phyloP scores from a whole-genome alignment of 2,329 filamentous ascomycete genomes.

The Bipolaris oryzae region DNA sequence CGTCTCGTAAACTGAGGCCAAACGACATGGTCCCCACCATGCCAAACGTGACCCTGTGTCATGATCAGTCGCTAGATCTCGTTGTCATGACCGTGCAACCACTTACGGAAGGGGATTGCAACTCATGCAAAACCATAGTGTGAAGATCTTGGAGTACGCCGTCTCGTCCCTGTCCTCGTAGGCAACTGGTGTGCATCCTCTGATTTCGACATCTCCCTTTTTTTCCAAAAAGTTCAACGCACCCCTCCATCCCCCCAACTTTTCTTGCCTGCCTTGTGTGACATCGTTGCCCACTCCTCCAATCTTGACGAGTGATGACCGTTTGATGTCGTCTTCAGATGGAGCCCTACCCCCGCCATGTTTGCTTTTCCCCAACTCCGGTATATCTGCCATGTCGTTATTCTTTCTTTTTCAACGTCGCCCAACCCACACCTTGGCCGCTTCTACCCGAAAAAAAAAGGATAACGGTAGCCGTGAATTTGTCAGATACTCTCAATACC shows the following conservation, averaged over 20 bases:
- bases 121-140: constrained; percentile 65
- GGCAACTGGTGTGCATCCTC: constrained; percentile 63
- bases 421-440: constrained; percentile 6
- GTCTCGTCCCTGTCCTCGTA: constrained; percentile 60
- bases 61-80: not conserved
- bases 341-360: constrained; percentile 1
- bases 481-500: constrained; percentile 3
- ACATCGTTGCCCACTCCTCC: constrained; percentile 10
- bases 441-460: constrained; percentile 9
- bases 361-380: constrained; percentile 2
- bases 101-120: constrained; percentile 64
- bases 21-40: constrained; percentile 65
- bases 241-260: constrained; percentile 19
- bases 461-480: constrained; percentile 4
- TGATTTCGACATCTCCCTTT: constrained; percentile 40
- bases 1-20: constrained; percentile 62
- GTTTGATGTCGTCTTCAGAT: constrained; percentile 12
- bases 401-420: not conserved
- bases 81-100: not conserved
- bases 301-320: constrained; percentile 1
- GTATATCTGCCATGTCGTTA: not conserved
- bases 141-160: constrained; percentile 63
- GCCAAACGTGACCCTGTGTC: constrained; percentile 63
- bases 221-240: constrained; percentile 28
- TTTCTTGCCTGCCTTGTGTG: constrained; percentile 19